Percentiles rank a stretch among this genome's conserved stretches.
Evolutionary conservation across 2,329 filamentous ascomycete species (phyloP).

Genomic region (Diplodia seriata): DNA sequence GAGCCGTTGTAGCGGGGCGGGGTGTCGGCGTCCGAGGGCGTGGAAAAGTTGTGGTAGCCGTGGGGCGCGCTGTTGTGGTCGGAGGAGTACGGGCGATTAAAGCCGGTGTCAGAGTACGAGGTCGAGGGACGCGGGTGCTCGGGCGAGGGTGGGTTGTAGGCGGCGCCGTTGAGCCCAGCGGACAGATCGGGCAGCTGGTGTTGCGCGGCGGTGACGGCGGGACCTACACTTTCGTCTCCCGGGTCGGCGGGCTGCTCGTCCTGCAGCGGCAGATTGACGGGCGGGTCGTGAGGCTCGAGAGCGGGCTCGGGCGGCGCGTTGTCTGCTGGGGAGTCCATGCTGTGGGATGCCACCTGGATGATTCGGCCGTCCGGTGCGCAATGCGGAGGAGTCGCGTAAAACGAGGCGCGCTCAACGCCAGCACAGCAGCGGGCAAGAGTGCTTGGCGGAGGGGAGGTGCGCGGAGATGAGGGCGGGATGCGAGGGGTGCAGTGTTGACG

Average conservation of each 20-base stretch:
- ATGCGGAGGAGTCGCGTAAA: slow-evolving; percentile 23
- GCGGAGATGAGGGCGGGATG: slow-evolving; percentile 24
- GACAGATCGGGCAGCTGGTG: slow-evolving; percentile 49
- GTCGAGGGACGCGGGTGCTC: slow-evolving; percentile 56
- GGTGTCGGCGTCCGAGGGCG: slow-evolving; percentile 57
- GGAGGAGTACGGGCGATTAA: slow-evolving; percentile 52
- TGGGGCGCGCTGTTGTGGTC: slow-evolving; percentile 40
- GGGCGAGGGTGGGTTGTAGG: slow-evolving; percentile 50
- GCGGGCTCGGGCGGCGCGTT: slow-evolving; percentile 31
- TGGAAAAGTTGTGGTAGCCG: slow-evolving; percentile 50
- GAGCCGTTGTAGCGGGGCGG: slow-evolving; percentile 41
- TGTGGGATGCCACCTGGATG: slow-evolving; percentile 23
- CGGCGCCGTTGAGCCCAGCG: slow-evolving; percentile 43
- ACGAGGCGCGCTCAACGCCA: slow-evolving; percentile 14
- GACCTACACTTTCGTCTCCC: slow-evolving; percentile 56
- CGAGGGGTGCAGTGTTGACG: slow-evolving; percentile 20
- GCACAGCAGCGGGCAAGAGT: slow-evolving; percentile 13
- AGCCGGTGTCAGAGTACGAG: slow-evolving; percentile 60
- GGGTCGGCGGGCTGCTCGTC: slow-evolving; percentile 50
- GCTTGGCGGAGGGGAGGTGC: slow-evolving; percentile 8
- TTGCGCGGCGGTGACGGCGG: slow-evolving; percentile 53
- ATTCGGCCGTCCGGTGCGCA: slow-evolving; percentile 28
- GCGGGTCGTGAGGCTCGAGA: slow-evolving; percentile 31
- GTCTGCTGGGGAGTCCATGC: slow-evolving; percentile 33
- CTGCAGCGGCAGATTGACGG: slow-evolving; percentile 33